Base-by-base conservation (phyloP, 2,329 filamentous ascomycete genomes). In the Fusarium papillatum region DNA sequence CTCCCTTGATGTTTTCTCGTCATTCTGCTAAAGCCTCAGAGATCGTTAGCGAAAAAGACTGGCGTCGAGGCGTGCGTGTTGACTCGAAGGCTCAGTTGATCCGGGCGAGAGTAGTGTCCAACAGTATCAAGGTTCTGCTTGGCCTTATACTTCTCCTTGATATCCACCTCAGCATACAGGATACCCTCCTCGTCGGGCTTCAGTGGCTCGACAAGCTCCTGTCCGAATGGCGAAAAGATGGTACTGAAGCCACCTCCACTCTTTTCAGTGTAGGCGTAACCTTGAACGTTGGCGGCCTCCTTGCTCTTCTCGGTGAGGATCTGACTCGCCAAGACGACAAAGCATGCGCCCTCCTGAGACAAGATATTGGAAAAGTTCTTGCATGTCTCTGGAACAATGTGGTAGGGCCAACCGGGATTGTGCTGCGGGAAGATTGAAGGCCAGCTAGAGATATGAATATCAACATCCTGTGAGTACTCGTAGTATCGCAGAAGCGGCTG, bases 311-410 rank as follows among this genome's bases (percentile, higher is more conserved):
- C 46, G 46, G 46, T 48, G 46, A 48, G 46, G 14, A 48, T 48
- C 14, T 48, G 46, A 26, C 46, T 48, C 8, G 46, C 46, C 46
- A 71, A 3, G 66, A 88, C 80, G 5, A 92, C 90, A 68, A 88
- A 92, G 0, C 87, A 82, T 8, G 85, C 83, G 0, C 87, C 86
- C 73, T 92, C 90, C 24, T 91, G 86, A 0, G 90, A 89, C 72
- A 91, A 90, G 0, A 87, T 84, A 11, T 48, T 48, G 46, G 46
- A 48, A 26, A 48, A 48, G 46, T 48, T 48, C 22, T 48, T 48
- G 46, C 22, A 26, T 17, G 46, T 48, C 46, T 48, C 46, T 26
- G 46, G 46, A 16, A 26, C 22, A 48, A 48, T 48, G 46, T 48
- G 46, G 46, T 48, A 50, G 46, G 46, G 46, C 46, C 46, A 50